Percentiles rank a stretch among this genome's conserved stretches.
phyloP scores from a whole-genome alignment of 2,329 filamentous ascomycete species.

The Teratosphaeria nubilosa region DNA sequence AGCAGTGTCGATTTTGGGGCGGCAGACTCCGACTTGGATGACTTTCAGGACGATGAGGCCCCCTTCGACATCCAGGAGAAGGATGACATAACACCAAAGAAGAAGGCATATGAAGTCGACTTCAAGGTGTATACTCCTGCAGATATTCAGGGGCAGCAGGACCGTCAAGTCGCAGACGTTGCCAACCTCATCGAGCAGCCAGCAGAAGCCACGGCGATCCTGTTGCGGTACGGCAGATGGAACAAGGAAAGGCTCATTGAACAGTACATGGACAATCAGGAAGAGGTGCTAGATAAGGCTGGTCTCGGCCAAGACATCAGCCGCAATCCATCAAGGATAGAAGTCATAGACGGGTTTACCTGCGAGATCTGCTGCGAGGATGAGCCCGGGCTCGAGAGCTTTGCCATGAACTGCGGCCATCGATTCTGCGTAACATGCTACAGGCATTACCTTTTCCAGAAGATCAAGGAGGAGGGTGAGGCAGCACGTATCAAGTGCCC shows the following conservation, averaged over 20 bases:
- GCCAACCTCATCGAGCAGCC: constrained; percentile 83
- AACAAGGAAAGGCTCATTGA: constrained; percentile 94
- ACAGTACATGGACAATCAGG: constrained; percentile 84
- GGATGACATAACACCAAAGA: constrained; percentile 62
- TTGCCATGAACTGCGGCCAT: constrained; percentile 91
- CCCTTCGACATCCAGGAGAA: constrained; percentile 57
- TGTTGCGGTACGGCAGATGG: constrained; percentile 84
- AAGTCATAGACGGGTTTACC: constrained; percentile 63
- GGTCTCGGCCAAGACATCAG: constrained; percentile 61
- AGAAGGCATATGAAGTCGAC: constrained; percentile 70
- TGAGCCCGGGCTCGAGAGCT: constrained; percentile 62
- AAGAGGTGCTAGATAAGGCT: constrained; percentile 70
- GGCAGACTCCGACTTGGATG: constrained; percentile 46
- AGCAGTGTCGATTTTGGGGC: constrained; percentile 50
- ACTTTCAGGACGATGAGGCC: constrained; percentile 44
- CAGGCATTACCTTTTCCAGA: constrained; percentile 78
- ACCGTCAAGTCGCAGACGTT: constrained; percentile 78
- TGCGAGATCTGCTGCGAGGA: constrained; percentile 98
- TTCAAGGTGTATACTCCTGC: constrained; percentile 70
- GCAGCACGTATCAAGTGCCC: constrained; percentile 92
- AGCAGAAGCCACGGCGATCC: constrained; percentile 80
- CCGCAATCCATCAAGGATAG: constrained; percentile 52
- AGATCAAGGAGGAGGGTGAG: constrained; percentile 92
- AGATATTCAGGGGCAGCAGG: constrained; percentile 78
- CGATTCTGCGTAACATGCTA: constrained; percentile 92